Evolutionary conservation across 2,329 filamentous ascomycete species (phyloP).

Genomic region (Dendrostoma leiphaemia): DNA sequence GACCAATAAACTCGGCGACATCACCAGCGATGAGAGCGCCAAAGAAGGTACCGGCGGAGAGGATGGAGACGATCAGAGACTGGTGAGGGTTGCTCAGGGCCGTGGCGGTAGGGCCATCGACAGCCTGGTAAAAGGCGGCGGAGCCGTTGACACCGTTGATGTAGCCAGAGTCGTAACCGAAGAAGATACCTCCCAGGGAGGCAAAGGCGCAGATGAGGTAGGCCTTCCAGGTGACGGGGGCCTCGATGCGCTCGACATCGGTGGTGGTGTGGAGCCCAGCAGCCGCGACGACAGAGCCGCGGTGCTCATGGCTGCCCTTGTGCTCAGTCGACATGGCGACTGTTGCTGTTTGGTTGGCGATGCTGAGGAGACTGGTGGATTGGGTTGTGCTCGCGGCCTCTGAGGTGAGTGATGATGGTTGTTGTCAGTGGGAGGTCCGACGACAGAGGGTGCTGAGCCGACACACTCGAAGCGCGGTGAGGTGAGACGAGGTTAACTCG

Average conservation of each 20-base stretch:
- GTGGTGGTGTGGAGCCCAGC: slow-evolving; percentile 39
- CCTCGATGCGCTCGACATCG: slow-evolving; percentile 62
- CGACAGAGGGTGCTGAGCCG: no score
- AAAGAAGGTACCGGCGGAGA: slow-evolving; percentile 77
- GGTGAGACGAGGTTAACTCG: background rate
- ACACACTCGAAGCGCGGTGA: no score
- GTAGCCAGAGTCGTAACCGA: slow-evolving; percentile 77
- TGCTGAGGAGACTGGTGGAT: background rate
- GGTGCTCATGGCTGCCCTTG: slow-evolving; percentile 1
- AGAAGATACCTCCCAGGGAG: slow-evolving; percentile 72
- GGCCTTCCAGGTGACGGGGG: slow-evolving; percentile 66
- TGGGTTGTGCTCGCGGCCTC: background rate
- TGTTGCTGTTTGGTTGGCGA: background rate
- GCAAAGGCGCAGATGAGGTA: slow-evolving; percentile 70
- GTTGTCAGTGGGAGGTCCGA: no score
- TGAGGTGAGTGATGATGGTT: no score
- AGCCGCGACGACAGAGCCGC: slow-evolving; percentile 10
- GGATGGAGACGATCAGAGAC: slow-evolving; percentile 69
- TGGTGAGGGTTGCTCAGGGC: slow-evolving; percentile 40
- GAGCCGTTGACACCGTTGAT: slow-evolving; percentile 64
- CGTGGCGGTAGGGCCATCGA: slow-evolving; percentile 40
- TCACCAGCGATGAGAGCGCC: slow-evolving; percentile 76
- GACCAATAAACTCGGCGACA: slow-evolving; percentile 71
- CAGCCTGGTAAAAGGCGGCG: slow-evolving; percentile 48
- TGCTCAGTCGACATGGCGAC: slow-evolving; percentile 14